A percentile compares a stretch with the other conserved stretches of the same genome.
Conservation (phyloP, 768 basidiomycete genomes). For the Boletus bicolor region DNA sequence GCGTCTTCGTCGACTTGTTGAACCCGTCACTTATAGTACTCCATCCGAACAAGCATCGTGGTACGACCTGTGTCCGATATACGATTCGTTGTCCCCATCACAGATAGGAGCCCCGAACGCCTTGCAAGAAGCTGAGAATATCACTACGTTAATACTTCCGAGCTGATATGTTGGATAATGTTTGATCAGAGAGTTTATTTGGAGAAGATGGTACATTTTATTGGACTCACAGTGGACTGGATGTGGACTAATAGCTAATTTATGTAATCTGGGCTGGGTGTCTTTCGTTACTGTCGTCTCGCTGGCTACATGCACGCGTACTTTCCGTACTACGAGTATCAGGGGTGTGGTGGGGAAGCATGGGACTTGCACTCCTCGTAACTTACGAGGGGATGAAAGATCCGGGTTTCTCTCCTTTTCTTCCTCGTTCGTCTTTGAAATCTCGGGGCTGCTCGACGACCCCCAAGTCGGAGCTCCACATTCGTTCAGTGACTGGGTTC, state of each 20-base stretch:
- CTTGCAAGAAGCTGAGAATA: slow-evolving; percentile 17
- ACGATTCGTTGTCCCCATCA: slow-evolving; percentile 12
- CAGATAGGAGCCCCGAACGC: slow-evolving; percentile 23
- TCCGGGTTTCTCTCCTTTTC: no score
- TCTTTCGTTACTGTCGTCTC: background rate
- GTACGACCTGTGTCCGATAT: slow-evolving; percentile 26
- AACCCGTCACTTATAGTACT: background rate
- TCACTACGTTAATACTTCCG: slow-evolving; percentile 19
- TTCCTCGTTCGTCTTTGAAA: no score
- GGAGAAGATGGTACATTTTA: background rate
- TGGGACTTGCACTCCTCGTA: background rate
- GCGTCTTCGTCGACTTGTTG: background rate
- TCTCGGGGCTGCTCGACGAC: no score
- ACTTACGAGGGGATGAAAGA: background rate
- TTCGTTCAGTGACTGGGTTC: no score
- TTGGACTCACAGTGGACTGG: background rate
- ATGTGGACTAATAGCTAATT: background rate
- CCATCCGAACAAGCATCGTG: slow-evolving; percentile 8
- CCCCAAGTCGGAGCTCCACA: no score
- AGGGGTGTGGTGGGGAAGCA: no score
- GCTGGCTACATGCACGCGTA: no score
- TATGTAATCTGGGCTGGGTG: background rate
- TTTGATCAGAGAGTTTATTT: background rate
- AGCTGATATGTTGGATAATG: background rate
- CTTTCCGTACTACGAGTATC: background rate